A percentile compares a stretch with the other conserved stretches of the same genome.
These are phyloP conservation scores for Hordeum marinum DNA, from an alignment of 176 grass and related monocot genomes.

Conservation along the genomic window DNA sequence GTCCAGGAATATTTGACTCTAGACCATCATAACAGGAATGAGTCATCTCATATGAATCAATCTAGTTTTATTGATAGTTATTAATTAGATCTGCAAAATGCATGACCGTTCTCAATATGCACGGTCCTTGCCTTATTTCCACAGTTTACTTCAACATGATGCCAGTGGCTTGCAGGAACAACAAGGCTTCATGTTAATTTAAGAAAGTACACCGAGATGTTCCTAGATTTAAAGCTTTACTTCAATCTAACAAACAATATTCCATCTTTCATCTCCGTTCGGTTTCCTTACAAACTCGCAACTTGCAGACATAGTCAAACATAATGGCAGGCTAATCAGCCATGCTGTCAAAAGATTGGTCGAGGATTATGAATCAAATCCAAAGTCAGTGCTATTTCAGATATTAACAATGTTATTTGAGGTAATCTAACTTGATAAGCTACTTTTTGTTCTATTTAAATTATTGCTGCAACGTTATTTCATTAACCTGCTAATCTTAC, in stretches of 20 bases:
- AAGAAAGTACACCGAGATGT: not conserved
- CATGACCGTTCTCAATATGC: not conserved
- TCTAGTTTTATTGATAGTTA: not conserved
- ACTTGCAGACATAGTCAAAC: conserved; percentile 77
- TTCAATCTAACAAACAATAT: not conserved
- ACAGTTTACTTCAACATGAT: not conserved
- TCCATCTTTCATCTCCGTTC: not conserved
- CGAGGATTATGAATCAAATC: conserved; percentile 70
- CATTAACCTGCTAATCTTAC: conserved; percentile 21
- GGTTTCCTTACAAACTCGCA: conserved; percentile 6
- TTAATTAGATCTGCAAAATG: not conserved
- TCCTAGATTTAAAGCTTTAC: not conserved
- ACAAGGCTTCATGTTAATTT: not conserved
- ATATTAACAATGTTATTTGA: conserved; percentile 83
- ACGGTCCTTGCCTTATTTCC: not conserved
- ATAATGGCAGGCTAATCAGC: conserved; percentile 71
- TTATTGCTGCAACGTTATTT: conserved; percentile 17
- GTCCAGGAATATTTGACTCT: not conserved
- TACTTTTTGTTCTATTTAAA: not conserved
- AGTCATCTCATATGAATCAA: not conserved
- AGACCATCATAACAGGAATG: not conserved
- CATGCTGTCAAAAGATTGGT: conserved; percentile 80
- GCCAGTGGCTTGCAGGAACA: not conserved
- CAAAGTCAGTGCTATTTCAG: conserved; percentile 70
- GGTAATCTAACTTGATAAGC: conserved; percentile 45